phyloP scores from a whole-genome alignment of 1,284 basidiomycete species.

The Cutaneotrichosporon sp. region DNA sequence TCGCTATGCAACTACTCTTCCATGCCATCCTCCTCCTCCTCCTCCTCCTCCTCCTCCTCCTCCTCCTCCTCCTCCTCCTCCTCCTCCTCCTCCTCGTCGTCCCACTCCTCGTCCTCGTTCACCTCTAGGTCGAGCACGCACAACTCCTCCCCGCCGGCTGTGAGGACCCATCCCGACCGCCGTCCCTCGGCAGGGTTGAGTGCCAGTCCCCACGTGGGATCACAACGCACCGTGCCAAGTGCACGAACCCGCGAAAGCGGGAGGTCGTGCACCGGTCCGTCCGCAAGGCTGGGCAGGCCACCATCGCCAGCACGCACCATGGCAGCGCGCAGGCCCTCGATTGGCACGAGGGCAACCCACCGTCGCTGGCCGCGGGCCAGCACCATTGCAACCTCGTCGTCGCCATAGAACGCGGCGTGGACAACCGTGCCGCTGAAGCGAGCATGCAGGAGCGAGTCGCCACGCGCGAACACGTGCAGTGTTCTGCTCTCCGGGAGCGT shows the following conservation, averaged over 20 bases:
- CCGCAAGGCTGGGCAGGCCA: background rate
- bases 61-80: no score
- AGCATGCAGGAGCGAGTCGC: background rate
- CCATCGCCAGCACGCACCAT: background rate
- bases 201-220: conserved; percentile 27
- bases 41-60: no score
- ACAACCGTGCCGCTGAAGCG: conserved; percentile 6
- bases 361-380: conserved; percentile 22
- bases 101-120: conserved; percentile 40
- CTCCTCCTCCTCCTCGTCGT: conserved; percentile 27
- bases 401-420: conserved; percentile 42
- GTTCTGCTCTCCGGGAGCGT: background rate
- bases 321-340: background rate
- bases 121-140: conserved; percentile 44
- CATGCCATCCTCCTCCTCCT: no score
- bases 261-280: background rate
- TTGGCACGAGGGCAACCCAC: conserved; percentile 28
- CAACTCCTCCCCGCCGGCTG: conserved; percentile 31
- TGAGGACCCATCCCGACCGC: conserved; percentile 38
- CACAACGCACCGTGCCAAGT: conserved; percentile 11
- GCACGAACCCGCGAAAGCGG: conserved; percentile 20
- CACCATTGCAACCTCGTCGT: conserved; percentile 39
- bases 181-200: conserved; percentile 42
- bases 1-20: no score
- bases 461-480: conserved; percentile 10